Evolutionary conservation across 2,329 filamentous ascomycete genomes (phyloP).

Genomic region (Aspergillus aculeatus): DNA sequence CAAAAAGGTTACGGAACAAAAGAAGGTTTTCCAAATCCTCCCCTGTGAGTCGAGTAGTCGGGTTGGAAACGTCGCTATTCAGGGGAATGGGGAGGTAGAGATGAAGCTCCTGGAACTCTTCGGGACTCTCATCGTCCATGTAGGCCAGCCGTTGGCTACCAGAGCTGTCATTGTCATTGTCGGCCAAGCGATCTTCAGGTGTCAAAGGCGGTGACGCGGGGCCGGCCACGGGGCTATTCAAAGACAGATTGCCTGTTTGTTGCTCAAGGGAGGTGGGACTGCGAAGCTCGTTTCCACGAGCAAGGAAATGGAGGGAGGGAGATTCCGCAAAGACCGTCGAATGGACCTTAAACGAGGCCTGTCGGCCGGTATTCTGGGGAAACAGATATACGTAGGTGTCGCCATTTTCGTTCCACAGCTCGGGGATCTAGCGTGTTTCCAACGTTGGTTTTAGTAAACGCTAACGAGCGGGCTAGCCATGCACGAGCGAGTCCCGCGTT

Average conservation of each 20-base stretch:
- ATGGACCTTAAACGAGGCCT: conserved; percentile 62
- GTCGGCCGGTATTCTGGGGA: conserved; percentile 55
- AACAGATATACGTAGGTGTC: conserved; percentile 65
- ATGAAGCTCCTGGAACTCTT: conserved; percentile 49
- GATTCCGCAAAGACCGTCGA: conserved; percentile 60
- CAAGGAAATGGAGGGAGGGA: conserved; percentile 54
- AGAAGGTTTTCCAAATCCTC: conserved; percentile 59
- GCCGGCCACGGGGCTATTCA: conserved; percentile 25
- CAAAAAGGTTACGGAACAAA: conserved; percentile 62
- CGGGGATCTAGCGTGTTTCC: conserved; percentile 45
- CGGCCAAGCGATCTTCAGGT: conserved; percentile 32
- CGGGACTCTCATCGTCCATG: conserved; percentile 44
- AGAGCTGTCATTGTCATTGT: conserved; percentile 43
- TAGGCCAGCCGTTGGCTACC: conserved; percentile 50
- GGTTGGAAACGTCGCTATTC: conserved; percentile 48
- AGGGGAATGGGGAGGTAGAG: conserved; percentile 60
- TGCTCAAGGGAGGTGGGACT: conserved; percentile 42
- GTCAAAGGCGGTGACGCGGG: conserved; percentile 31
- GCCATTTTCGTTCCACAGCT: conserved; percentile 63
- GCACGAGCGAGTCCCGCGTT: not conserved
- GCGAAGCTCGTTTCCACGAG: conserved; percentile 47
- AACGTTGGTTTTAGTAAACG: conserved; percentile 12
- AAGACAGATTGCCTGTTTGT: conserved; percentile 32
- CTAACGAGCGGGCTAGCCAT: not conserved
- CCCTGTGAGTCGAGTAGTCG: conserved; percentile 33